phyloP scores from a whole-genome alignment of 2,329 filamentous ascomycete genomes.

The Colletotrichum falcatum region DNA sequence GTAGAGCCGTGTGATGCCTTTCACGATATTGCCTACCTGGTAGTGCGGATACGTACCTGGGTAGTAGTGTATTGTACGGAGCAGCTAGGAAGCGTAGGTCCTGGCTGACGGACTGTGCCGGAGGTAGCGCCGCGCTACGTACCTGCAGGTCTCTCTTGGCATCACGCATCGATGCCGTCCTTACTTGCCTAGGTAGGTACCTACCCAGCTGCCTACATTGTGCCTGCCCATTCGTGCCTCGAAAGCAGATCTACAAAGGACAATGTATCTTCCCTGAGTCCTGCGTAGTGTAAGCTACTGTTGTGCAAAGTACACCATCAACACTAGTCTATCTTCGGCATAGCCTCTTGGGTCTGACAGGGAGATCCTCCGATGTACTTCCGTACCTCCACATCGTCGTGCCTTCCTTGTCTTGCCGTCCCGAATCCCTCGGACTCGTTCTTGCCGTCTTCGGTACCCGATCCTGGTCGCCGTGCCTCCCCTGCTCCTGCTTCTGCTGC shows the following conservation, averaged over 20 bases:
- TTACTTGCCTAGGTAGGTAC: background rate
- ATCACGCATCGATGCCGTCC: background rate
- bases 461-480: background rate
- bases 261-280: no score
- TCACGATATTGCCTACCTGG: no score
- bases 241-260: no score
- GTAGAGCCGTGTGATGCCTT: no score
- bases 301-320: rapidly evolving
- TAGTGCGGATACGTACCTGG: no score
- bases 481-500: background rate
- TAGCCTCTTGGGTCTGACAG: background rate
- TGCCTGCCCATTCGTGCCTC: no score
- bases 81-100: no score
- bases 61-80: no score
- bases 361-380: constrained; percentile 35
- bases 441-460: constrained; percentile 17
- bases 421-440: constrained; percentile 16
- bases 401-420: background rate
- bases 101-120: no score
- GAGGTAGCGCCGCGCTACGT: background rate
- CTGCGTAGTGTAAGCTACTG: no score
- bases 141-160: background rate
- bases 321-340: background rate
- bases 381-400: constrained; percentile 24
- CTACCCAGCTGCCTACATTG: background rate